These are phyloP conservation scores for Halenospora varia DNA, from an alignment of 495 filamentous ascomycete species.

Conservation along the genomic window DNA sequence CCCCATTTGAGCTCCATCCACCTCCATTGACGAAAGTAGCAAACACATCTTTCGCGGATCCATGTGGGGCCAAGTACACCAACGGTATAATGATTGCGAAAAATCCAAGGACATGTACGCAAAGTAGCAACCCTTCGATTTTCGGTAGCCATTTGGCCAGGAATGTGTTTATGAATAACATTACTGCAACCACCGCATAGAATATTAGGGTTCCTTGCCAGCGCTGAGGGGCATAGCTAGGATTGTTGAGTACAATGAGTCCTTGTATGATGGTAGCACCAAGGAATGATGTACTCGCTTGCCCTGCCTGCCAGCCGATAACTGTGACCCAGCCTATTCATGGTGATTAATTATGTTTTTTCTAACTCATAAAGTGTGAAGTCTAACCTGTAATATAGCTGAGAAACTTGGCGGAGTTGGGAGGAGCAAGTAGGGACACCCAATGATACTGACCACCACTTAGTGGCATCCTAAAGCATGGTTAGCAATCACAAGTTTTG, in stretches of 20 bases:
- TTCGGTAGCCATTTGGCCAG: conserved; percentile 33
- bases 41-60: conserved; percentile 20
- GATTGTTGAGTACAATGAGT: conserved; percentile 40
- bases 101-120: conserved; percentile 47
- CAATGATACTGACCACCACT: conserved; percentile 55
- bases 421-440: conserved; percentile 56
- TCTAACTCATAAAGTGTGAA: too few relatives aligned
- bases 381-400: conserved; percentile 49
- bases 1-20: conserved; percentile 36
- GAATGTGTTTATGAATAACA: conserved; percentile 28
- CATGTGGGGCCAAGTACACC: conserved; percentile 41
- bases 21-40: conserved; percentile 43
- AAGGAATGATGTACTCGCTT: conserved; percentile 49
- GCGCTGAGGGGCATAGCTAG: conserved; percentile 32
- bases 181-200: conserved; percentile 34
- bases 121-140: conserved; percentile 39
- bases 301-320: conserved; percentile 56
- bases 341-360: too few relatives aligned
- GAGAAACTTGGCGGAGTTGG: conserved; percentile 47
- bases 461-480: too few relatives aligned
- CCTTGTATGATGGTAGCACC: conserved; percentile 49
- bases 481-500: conserved; percentile 24
- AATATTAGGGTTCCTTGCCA: conserved; percentile 50
- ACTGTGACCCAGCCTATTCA: conserved; percentile 61
- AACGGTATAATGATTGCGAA: conserved; percentile 49